Evolutionary conservation across 2,329 filamentous ascomycete species (phyloP), one percentile per base, ranked within the genome.

Genomic region (Hawksworthiomyces lignivorus): DNA sequence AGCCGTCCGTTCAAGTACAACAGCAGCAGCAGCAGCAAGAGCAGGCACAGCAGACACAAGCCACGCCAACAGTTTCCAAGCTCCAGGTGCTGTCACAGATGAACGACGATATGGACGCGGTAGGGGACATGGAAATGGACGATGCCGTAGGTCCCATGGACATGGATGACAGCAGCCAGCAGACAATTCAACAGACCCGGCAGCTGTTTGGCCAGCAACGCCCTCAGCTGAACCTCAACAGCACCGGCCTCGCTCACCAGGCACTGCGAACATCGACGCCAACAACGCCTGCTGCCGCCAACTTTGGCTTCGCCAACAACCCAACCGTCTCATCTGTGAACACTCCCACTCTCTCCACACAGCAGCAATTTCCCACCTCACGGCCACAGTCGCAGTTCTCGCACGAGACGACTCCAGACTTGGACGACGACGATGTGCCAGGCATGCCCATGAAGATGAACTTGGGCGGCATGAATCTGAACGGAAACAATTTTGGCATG

Each of bases 91-190:
- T 69, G 43, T 62, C 62, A 7, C 63, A 67, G 42, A 63, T 74
- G 55, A 63, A 64, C 44, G 68, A 82, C 46, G 84, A 94, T 47
- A 80, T 94, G 69, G 89, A 94, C 56, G 80, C 86, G 15, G 77
- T 94, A 22, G 88, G 87, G 39, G 87, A 94, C 56, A 96, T 97
- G 90, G 90, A 97, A 56, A 85, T 97, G 82, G 90, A 97, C 56
- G 88, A 95, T 53, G 75, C 80, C 7, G 71, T 85, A 36, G 80
- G 77, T 4, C 67, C 72, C 39, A 75, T 82, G 73, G 78, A 82
- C 44, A 66, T 80, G 54, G 73, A 79, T 35, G 73, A 79, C 48
- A 75, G 63, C 52, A 75, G 63, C 52, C 73, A 81, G 38, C 70
- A 76, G 49, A 75, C 79, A 27, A 79, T 85, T 54, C 83, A 85